Evolutionary conservation across 306 rosid genomes (phyloP), one percentile per base, ranked within the genome.

Genomic region (Prunus mume): DNA sequence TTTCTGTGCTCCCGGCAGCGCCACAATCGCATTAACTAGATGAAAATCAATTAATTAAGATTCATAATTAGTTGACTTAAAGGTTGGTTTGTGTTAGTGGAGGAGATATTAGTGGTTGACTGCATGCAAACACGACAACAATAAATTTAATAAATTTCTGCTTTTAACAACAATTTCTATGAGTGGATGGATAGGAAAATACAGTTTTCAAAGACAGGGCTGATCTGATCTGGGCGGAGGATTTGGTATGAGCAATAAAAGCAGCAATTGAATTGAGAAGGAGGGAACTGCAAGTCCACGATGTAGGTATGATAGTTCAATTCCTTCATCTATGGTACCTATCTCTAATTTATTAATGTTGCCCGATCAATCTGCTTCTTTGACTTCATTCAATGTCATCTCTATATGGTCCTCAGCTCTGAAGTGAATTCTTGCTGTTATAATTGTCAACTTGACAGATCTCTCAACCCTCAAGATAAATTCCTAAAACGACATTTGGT

Each of bases 361-460:
- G 72, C 69, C 60, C 25, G 73, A 22, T 22, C 66, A 1, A 60
- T 73, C 72, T 56, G 56, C 67, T 61, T 68, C 79, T 61, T 68
- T 82, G 82, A 77, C 82, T 77, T 82, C 76, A 72, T 72, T 82
- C 85, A 72, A 67, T 72, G 75, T 62, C 50, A 28, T 28, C 13
- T 67, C 13, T 67, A 54, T 67, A 63, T 60, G 56, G 76, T 7
- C 65, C 54, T 64, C 68, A 0, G 11, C 24, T 64, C 24, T 64
- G 13, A 64, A 17, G 11, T 64, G 55, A 12, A 50, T 12, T 9
- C 1, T 12, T 5, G 19, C 12, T 20, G 34, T 24, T 58, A 24
- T 10, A 12, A 20, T 3, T 6, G 65, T 15, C 34, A 25, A 28
- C 20, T 28, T 28, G 6, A 62, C 43, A 51, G 5, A 51, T 17